Evolutionary conservation across 495 filamentous ascomycete species (phyloP), one percentile per base, ranked within the genome.

Genomic region (Astrocystis sublimbata): DNA sequence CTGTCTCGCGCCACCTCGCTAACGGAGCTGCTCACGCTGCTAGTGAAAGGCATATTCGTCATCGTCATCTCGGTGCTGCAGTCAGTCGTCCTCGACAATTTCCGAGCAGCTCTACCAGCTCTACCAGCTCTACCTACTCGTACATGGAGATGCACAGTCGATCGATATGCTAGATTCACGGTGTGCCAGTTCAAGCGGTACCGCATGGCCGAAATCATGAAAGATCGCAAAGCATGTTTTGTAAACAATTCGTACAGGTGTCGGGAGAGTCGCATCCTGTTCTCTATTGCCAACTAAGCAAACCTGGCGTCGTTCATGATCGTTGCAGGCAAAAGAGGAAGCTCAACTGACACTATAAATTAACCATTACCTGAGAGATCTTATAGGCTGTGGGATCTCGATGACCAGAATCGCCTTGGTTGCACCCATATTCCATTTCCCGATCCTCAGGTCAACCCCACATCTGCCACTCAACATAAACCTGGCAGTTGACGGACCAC

Each of bases 61-160:
- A 38, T 15, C 36, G 10, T 12, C 36, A 12, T 8, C 8, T 8
- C 8, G 2, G 36, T 10, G 46, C 24, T 17, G 26, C 24, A 26
- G 6, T 49, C 46, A 49, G n/a, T n/a, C n/a, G n/a, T n/a, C n/a
- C n/a, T n/a, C n/a, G n/a, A n/a, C n/a, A n/a, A n/a, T n/a, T n/a
- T n/a, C n/a, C n/a, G n/a, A n/a, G n/a, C n/a, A n/a, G n/a, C n/a
- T n/a, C 24, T 30, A n/a, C 45, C 30, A n/a, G 12, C 42, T 24
- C 41, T 28, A n/a, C n/a, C n/a, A n/a, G n/a, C n/a, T n/a, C n/a
- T n/a, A n/a, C n/a, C n/a, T n/a, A n/a, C n/a, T n/a, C n/a, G n/a
- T n/a, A n/a, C n/a, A n/a, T n/a, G n/a, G n/a, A 45, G 43, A 51
- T 52, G 58, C 36, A 49, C 47, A 15, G 58, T 53, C 58, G 38